phyloP scores from a whole-genome alignment of 768 basidiomycete genomes.

The Guyanaporus albipodus region DNA sequence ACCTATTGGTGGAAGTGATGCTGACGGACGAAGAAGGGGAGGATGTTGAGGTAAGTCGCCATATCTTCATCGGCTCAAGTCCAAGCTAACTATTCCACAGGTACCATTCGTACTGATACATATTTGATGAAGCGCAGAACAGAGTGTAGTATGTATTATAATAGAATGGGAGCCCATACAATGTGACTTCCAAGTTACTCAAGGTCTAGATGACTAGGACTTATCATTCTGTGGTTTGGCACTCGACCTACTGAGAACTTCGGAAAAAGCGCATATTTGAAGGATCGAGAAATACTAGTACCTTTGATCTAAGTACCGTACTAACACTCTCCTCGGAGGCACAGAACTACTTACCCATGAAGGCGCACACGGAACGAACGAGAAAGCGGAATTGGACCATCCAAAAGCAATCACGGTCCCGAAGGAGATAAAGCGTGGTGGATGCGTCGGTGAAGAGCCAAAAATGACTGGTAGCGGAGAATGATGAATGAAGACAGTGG shows the following conservation, averaged over 20 bases:
- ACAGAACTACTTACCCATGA: constrained; percentile 47
- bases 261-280: background rate
- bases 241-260: background rate
- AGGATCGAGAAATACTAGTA: constrained; percentile 12
- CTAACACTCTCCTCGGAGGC: constrained; percentile 9
- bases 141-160: constrained; percentile 6
- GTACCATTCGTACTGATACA: constrained; percentile 81
- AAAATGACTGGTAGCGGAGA: constrained; percentile 16
- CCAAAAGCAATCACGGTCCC: constrained; percentile 22
- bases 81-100: constrained; percentile 31
- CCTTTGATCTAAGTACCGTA: constrained; percentile 19
- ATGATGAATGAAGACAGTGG: constrained; percentile 30
- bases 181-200: background rate
- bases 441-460: constrained; percentile 7
- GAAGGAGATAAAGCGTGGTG: background rate
- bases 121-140: constrained; percentile 37
- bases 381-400: constrained; percentile 23
- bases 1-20: constrained; percentile 93
- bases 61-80: constrained; percentile 2
- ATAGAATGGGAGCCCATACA: background rate
- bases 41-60: constrained; percentile 77
- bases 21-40: constrained; percentile 87
- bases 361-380: constrained; percentile 19
- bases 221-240: too few species aligned
- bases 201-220: too few species aligned